Evolutionary conservation across 2,329 filamentous ascomycete species (phyloP).

Genomic region (Elsinoe perseae): DNA sequence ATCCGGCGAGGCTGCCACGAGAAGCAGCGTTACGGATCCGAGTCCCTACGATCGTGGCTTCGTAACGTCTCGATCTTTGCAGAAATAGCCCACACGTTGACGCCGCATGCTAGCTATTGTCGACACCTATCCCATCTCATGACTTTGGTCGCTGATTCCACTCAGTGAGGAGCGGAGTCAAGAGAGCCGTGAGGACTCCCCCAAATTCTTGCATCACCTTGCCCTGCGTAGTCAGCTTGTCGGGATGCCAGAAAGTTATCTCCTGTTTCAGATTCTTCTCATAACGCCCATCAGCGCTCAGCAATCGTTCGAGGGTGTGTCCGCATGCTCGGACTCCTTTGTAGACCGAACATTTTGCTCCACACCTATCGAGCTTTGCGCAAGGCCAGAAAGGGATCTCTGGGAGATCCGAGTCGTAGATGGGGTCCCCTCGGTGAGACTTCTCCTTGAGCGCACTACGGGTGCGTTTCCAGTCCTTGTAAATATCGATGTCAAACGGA

Average conservation of each 20-base stretch:
- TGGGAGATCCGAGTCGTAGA: background rate
- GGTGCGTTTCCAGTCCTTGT: background rate
- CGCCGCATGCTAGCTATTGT: no score
- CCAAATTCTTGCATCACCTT: background rate
- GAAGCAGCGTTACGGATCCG: no score
- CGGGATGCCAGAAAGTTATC: background rate
- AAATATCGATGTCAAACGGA: background rate
- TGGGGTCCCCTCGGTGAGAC: background rate
- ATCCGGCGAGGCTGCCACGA: no score
- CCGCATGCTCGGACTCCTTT: background rate
- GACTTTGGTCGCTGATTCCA: no score
- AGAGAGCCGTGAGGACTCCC: background rate
- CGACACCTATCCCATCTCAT: no score
- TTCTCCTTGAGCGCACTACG: background rate
- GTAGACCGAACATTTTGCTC: background rate
- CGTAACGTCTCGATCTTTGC: no score
- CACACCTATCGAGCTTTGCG: no score
- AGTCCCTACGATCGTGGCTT: no score
- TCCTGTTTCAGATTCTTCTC: background rate
- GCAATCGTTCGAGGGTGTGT: background rate
- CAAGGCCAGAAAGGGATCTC: background rate
- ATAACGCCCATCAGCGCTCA: background rate
- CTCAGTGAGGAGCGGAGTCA: background rate
- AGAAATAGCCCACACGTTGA: no score
- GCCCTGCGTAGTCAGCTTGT: background rate